Conservation (phyloP, 305 asterid species). For the Solanum hybrid region DNA sequence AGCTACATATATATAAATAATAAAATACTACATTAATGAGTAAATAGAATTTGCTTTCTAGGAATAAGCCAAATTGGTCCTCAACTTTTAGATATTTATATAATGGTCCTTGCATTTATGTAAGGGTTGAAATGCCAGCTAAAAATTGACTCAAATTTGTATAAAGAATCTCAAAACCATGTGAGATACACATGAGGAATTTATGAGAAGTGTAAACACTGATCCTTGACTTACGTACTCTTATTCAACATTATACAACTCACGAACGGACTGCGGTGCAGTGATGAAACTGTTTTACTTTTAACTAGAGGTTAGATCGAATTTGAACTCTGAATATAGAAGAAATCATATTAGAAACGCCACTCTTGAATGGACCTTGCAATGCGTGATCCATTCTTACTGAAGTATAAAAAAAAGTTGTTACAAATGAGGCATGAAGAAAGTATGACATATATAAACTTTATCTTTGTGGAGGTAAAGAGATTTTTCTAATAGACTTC, state of each 20-base stretch:
- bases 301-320: too few species aligned
- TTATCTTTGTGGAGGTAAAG: not conserved
- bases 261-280: fast-evolving
- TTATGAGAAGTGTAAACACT: slow-evolving; percentile 13
- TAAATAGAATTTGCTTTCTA: not conserved
- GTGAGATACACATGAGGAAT: slow-evolving; percentile 3
- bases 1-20: not conserved
- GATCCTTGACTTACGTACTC: not conserved
- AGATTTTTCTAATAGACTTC: not conserved
- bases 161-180: slow-evolving; percentile 3
- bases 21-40: not conserved
- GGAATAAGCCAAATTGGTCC: not conserved
- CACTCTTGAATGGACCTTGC: not conserved
- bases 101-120: not conserved
- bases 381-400: fast-evolving
- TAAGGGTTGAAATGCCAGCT: slow-evolving; percentile 9
- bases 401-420: not conserved
- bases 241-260: slow-evolving; percentile 3
- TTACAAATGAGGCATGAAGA: not conserved
- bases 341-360: fast-evolving
- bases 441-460: fast-evolving
- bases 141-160: not conserved
- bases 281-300: fast-evolving
- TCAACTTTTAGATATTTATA: not conserved
- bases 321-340: fast-evolving